A percentile compares a stretch with the other conserved stretches of the same genome.
Evolutionary conservation across 257 asterid species (phyloP).

Genomic region (Perilla frutescens): DNA sequence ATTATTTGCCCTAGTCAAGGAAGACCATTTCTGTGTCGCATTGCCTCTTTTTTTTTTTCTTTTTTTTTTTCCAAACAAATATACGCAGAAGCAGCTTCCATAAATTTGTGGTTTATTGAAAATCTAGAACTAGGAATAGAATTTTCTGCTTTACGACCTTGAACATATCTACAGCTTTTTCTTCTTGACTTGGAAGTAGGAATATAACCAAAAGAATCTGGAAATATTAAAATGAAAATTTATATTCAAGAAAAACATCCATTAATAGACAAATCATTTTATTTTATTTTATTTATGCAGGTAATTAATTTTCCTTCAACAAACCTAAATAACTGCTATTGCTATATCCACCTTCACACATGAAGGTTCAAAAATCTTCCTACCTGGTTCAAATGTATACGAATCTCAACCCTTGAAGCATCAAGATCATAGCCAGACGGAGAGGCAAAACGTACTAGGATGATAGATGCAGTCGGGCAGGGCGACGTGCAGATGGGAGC

Average conservation of each 20-base stretch:
- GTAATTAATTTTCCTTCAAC: background rate
- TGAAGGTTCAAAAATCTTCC: slow-evolving; percentile 36
- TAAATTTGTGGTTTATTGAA: background rate
- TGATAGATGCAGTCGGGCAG: slow-evolving; percentile 18
- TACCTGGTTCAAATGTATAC: slow-evolving; percentile 9
- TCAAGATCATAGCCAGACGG: slow-evolving; percentile 5
- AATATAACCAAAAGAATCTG: slow-evolving; percentile 13
- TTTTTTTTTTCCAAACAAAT: background rate
- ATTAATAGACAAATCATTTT: slow-evolving; percentile 8
- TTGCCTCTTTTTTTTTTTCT: background rate
- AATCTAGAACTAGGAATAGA: background rate
- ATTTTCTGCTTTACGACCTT: slow-evolving; percentile 7
- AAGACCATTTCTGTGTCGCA: background rate
- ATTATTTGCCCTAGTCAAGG: background rate
- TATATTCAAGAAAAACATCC: background rate
- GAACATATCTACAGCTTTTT: background rate
- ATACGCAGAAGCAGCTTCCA: slow-evolving; percentile 15
- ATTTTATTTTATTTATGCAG: background rate
- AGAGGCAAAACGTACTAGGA: slow-evolving; percentile 21
- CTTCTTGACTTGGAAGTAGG: slow-evolving; percentile 13
- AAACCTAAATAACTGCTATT: slow-evolving; percentile 31
- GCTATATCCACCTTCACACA: slow-evolving; percentile 34
- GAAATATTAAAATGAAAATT: background rate
- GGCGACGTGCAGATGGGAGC: slow-evolving; percentile 2
- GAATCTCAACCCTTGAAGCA: slow-evolving; percentile 8